Base-by-base conservation (phyloP, 176 grass and related monocot genomes). In the Raddia distichophylla region DNA sequence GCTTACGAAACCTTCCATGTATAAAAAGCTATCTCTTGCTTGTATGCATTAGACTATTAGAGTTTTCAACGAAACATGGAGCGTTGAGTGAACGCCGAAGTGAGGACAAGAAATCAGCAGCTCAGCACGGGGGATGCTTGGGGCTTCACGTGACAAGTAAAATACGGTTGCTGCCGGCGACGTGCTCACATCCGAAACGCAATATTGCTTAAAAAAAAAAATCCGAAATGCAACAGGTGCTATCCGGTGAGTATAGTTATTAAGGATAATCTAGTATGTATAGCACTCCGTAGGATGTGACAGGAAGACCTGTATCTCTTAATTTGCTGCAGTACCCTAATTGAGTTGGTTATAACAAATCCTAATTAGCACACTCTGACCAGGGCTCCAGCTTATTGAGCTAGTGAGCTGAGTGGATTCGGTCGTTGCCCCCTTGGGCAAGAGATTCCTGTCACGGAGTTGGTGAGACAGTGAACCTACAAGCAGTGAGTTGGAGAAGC, bases 381-480 rank as follows among this genome's bases (percentile, higher is more conserved):
- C 37, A 37, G 5, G 7, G 12, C 65, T 58, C 49, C 8, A 57
- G 16, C 5, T 1, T 14, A 62, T 11, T 46, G 10, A 40, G 14
- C 5, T 14, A 62, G 11, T 46, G 10, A 40, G 14, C 5, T 7
- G 2, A 66, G 35, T 57, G 73, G 44, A 70, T 82, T 43, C 8
- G 69, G 58, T 80, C 20, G 76, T 50, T 74, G 35, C 55, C 5
- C 19, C 4, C 5, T 7, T 27, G 3, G 74, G n/a, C n/a, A 80
- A 42, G 50, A 48, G 37, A 88, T 73, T 14, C 59, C n/a, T 49
- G 20, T 48, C 20, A 10, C 74, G 43, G n/a, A 35, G 18, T 77
- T 87, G 48, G 76, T 22, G 49, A 62, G 49, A 9, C 35, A 4
- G 10, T 43, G 18, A 34, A 64, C 12, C 18, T 4, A 59, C 6